These are phyloP conservation scores for Linanthus parryae DNA, from an alignment of 148 eudicot species.

Conservation along the genomic window DNA sequence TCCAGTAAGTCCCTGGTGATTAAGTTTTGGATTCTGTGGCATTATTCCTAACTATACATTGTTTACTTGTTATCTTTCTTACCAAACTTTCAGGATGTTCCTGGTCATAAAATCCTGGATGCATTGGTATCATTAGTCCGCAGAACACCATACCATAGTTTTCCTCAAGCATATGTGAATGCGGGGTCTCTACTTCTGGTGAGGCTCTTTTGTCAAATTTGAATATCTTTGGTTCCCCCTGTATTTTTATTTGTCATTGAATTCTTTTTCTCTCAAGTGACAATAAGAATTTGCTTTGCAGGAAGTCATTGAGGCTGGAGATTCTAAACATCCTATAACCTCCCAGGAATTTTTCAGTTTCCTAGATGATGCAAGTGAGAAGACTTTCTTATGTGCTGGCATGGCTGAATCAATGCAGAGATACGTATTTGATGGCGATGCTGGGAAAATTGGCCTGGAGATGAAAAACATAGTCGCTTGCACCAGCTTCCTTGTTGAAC, in stretches of 20 bases:
- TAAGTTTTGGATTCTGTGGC: neutral
- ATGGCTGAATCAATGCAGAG: constrained; percentile 72
- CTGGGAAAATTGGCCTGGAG: constrained; percentile 76
- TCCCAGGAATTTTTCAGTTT: constrained; percentile 67
- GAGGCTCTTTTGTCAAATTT: constrained; percentile 10
- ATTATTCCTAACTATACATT: neutral
- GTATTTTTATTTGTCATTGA: neutral
- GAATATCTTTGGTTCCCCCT: neutral
- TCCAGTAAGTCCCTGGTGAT: too few species aligned
- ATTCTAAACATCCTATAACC: constrained; percentile 53
- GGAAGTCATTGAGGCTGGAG: constrained; percentile 77
- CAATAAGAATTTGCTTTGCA: constrained; percentile 25
- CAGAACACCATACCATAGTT: constrained; percentile 48
- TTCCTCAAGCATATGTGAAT: constrained; percentile 59
- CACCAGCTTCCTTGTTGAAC: constrained; percentile 87
- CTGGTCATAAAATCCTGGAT: constrained; percentile 56
- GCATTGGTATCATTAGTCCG: constrained; percentile 52
- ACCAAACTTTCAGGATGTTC: constrained; percentile 43
- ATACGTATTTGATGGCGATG: constrained; percentile 80
- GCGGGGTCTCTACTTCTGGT: constrained; percentile 84
- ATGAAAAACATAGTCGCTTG: constrained; percentile 77
- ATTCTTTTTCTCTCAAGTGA: neutral
- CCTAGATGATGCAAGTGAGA: constrained; percentile 93
- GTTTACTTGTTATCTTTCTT: neutral
- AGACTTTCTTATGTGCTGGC: constrained; percentile 91